These are phyloP conservation scores for Cyberlindnera euphorbiae DNA, from an alignment of 805 yeast species.

Conservation along the genomic window DNA sequence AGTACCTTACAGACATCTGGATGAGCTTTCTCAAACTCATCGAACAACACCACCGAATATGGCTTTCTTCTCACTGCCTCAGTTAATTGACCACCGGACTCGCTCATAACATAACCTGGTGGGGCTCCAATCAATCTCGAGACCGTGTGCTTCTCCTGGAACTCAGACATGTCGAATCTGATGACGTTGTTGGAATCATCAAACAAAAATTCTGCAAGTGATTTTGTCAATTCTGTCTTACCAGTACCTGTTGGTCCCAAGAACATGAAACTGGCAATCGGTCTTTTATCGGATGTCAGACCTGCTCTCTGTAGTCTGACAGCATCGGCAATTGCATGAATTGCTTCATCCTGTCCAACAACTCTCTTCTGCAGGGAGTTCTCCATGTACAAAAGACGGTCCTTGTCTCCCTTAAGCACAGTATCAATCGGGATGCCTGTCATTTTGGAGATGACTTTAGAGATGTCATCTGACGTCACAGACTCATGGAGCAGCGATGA, in stretches of 20 bases:
- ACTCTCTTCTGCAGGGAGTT: conserved; percentile 69
- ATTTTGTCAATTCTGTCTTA: conserved; percentile 91
- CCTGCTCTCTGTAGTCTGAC: conserved; percentile 97
- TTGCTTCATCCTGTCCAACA: conserved; percentile 95
- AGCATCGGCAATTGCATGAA: conserved; percentile 84
- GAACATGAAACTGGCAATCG: conserved; percentile 94
- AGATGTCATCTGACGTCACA: conserved; percentile 91
- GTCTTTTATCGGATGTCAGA: conserved; percentile 86
- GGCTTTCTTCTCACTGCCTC: conserved; percentile 96
- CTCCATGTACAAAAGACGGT: conserved; percentile 86
- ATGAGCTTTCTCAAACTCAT: conserved; percentile 96
- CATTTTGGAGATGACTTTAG: conserved; percentile 86
- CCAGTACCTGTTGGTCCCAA: conserved; percentile 99
- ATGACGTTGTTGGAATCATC: conserved; percentile 84
- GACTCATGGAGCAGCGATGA: conserved; percentile 70
- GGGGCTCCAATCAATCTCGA: conserved; percentile 95
- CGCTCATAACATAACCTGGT: conserved; percentile 96
- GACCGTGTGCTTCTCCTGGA: conserved; percentile 90
- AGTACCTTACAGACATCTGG: conserved; percentile 89
- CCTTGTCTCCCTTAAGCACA: conserved; percentile 91
- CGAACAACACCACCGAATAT: conserved; percentile 86
- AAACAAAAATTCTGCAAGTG: conserved; percentile 86
- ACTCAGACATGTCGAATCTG: conserved; percentile 96
- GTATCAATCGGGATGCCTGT: conserved; percentile 94
- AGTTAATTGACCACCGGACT: conserved; percentile 88